These are phyloP conservation scores for Aphanomyces invadans DNA, from an alignment of 352 stramenopile genomes.

Conservation along the genomic window DNA sequence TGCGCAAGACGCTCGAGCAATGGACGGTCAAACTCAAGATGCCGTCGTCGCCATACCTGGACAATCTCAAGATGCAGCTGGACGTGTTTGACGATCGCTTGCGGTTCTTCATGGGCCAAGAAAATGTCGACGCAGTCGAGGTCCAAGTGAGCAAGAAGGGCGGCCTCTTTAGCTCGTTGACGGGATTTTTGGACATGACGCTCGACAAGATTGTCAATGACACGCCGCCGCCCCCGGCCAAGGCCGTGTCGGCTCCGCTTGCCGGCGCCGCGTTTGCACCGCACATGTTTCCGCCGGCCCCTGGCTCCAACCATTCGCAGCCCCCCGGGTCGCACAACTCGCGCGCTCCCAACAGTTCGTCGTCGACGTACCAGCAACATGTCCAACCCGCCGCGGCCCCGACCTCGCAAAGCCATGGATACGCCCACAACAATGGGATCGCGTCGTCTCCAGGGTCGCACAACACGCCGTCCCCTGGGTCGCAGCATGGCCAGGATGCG, in stretches of 20 bases:
- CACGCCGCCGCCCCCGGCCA: not conserved
- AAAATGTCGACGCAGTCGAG: slow-evolving; percentile 33
- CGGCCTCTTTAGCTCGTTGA: slow-evolving; percentile 19
- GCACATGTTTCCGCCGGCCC: slow-evolving; percentile 21
- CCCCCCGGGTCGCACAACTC: not conserved
- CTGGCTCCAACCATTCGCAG: slow-evolving; percentile 8
- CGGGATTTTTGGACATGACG: slow-evolving; percentile 13
- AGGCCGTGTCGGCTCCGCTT: not conserved
- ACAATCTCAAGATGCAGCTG: slow-evolving; percentile 83
- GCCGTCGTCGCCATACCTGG: slow-evolving; percentile 72
- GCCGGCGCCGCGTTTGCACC: not conserved
- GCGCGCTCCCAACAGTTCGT: not conserved
- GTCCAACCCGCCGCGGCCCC: not conserved
- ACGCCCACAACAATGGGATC: not conserved
- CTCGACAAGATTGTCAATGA: slow-evolving; percentile 24
- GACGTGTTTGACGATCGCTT: slow-evolving; percentile 78
- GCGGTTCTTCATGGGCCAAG: slow-evolving; percentile 75
- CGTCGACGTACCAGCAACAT: too few species aligned
- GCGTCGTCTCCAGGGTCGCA: slow-evolving; percentile 8
- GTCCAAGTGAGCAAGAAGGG: slow-evolving; percentile 25
- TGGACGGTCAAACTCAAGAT: slow-evolving; percentile 77
- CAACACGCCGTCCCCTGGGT: not conserved
- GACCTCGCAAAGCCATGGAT: not conserved
- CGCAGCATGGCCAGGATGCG: too few species aligned
- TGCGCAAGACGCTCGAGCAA: slow-evolving; percentile 66